phyloP scores from a whole-genome alignment of 345 rosid species.

The Ceriops decandra region DNA sequence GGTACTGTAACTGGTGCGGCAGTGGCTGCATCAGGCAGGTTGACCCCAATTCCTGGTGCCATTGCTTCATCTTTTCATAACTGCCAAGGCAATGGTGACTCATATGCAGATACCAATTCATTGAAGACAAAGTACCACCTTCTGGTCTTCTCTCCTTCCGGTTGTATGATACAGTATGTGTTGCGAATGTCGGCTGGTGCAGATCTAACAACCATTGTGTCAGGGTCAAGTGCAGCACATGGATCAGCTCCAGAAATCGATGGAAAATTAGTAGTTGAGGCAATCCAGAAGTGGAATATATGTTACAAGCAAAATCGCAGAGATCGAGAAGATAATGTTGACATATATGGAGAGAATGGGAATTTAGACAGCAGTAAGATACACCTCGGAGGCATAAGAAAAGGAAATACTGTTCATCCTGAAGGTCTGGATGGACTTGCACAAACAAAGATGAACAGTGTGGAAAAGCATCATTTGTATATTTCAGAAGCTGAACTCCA shows the following conservation, averaged over 20 bases:
- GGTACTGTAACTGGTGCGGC: conserved; percentile 76
- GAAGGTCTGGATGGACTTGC: conserved; percentile 27
- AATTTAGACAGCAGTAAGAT: conserved; percentile 55
- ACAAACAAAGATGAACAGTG: conserved; percentile 32
- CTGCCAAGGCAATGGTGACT: conserved; percentile 41
- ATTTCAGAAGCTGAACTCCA: conserved; percentile 82
- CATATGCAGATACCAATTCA: conserved; percentile 27
- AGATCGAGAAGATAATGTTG: conserved; percentile 67
- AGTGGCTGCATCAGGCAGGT: conserved; percentile 81
- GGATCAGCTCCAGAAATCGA: conserved; percentile 59
- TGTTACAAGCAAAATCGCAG: conserved; percentile 67
- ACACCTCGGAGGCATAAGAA: conserved; percentile 60
- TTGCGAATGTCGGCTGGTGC: conserved; percentile 38
- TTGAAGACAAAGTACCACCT: conserved; percentile 51
- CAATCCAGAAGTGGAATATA: conserved; percentile 83
- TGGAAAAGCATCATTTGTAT: conserved; percentile 62
- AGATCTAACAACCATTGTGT: conserved; percentile 30
- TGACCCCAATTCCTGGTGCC: conserved; percentile 57
- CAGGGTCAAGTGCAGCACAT: conserved; percentile 35
- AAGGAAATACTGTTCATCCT: conserved; percentile 32
- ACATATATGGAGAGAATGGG: conserved; percentile 84
- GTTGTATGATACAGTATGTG: conserved; percentile 74
- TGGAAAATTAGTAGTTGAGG: conserved; percentile 59
- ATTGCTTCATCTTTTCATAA: conserved; percentile 70
- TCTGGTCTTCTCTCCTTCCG: conserved; percentile 78